These are phyloP conservation scores for Neurospora pannonica DNA, from an alignment of 495 filamentous ascomycete genomes.

Conservation along the genomic window DNA sequence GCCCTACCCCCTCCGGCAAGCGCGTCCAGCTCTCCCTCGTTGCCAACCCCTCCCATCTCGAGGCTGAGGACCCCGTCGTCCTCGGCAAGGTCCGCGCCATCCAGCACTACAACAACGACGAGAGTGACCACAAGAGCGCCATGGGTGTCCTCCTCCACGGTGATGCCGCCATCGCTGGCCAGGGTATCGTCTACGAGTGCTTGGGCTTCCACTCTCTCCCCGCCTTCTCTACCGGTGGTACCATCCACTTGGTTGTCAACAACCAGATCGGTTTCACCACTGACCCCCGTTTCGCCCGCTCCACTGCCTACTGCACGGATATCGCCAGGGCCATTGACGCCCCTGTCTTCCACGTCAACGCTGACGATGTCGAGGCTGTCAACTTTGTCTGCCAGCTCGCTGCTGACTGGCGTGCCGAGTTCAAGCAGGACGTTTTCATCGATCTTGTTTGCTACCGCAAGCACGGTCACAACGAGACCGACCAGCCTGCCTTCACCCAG, in stretches of 20 bases:
- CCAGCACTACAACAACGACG: constrained; percentile 97
- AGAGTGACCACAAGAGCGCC: constrained; percentile 73
- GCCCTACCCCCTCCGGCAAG: constrained; percentile 95
- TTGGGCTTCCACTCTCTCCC: constrained; percentile 94
- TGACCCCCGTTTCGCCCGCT: constrained; percentile 94
- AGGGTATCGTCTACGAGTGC: constrained; percentile 97
- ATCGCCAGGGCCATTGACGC: constrained; percentile 98
- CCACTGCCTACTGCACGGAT: constrained; percentile 97
- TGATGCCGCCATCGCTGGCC: constrained; percentile 91
- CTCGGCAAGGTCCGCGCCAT: constrained; percentile 95
- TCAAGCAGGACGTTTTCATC: constrained; percentile 94
- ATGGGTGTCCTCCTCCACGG: constrained; percentile 96
- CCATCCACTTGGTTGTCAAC: constrained; percentile 95
- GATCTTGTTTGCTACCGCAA: constrained; percentile 99
- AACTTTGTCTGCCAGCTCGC: constrained; percentile 97
- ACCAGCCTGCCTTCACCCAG: constrained; percentile 99
- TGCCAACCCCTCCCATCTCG: constrained; percentile 96
- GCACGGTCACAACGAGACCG: constrained; percentile 98
- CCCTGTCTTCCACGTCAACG: constrained; percentile 98
- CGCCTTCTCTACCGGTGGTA: constrained; percentile 93
- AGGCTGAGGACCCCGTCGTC: constrained; percentile 96
- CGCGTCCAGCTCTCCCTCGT: constrained; percentile 96
- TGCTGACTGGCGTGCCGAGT: constrained; percentile 94
- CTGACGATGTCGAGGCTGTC: constrained; percentile 93
- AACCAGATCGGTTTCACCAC: constrained; percentile 99